phyloP scores from a whole-genome alignment of 495 filamentous ascomycete species.

The Chlorociboria aeruginascens region DNA sequence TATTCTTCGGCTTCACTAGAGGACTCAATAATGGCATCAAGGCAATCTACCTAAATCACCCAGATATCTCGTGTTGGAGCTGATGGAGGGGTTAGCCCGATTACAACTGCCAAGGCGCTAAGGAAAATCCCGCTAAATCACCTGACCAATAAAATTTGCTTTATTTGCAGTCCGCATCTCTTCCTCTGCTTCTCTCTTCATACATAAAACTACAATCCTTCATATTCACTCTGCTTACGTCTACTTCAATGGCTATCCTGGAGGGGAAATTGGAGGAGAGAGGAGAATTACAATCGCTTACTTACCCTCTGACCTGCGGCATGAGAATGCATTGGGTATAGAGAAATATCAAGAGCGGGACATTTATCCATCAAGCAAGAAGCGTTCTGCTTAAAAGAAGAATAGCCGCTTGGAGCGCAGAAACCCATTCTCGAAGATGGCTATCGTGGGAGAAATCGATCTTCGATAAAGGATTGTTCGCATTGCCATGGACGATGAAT shows the following conservation, averaged over 20 bases:
- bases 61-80: too few relatives aligned
- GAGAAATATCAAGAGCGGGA: conserved; percentile 20
- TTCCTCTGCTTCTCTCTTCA: conserved; percentile 32
- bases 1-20: too few relatives aligned
- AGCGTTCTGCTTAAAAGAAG: not conserved
- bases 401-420: not conserved
- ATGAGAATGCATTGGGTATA: conserved; percentile 20
- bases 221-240: conserved; percentile 71
- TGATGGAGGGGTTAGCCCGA: too few relatives aligned
- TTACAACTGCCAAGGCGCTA: too few relatives aligned
- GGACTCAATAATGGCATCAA: too few relatives aligned
- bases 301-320: conserved; percentile 38
- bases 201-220: conserved; percentile 56
- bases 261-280: conserved; percentile 74
- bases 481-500: too few relatives aligned
- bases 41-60: too few relatives aligned
- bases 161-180: conserved; percentile 11
- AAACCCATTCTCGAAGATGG: not conserved
- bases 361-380: conserved; percentile 1
- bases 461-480: not conserved
- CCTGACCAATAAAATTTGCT: conserved; percentile 7
- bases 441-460: not conserved
- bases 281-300: conserved; percentile 26
- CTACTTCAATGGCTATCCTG: conserved; percentile 43
- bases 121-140: conserved; percentile 1